Conservation (phyloP, 768 basidiomycete species). For the Russula dissimulans region DNA sequence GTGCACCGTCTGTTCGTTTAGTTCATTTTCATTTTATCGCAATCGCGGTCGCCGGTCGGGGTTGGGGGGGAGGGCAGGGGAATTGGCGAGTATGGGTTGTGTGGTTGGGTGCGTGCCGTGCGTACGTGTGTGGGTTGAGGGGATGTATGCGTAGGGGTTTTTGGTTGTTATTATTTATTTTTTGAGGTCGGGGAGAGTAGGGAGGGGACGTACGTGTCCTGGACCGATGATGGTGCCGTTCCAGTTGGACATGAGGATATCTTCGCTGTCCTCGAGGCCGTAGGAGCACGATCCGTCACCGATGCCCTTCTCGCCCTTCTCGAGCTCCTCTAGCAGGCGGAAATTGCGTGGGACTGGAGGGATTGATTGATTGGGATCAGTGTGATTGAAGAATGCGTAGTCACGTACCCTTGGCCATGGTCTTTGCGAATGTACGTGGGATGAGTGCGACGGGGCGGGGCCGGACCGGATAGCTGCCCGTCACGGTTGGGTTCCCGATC, state of each 20-base stretch:
- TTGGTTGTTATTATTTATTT: neutral
- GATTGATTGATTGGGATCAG: neutral
- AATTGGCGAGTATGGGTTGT: too few species aligned
- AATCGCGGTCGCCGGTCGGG: neutral
- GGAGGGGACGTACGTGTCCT: constrained; percentile 64
- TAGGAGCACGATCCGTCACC: constrained; percentile 98
- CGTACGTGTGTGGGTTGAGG: neutral
- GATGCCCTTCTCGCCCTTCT: constrained; percentile 99
- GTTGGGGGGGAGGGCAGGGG: neutral
- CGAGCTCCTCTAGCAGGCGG: constrained; percentile 93
- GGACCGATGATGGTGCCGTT: constrained; percentile 99
- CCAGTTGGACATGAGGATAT: constrained; percentile 97
- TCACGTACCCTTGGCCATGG: constrained; percentile 1
- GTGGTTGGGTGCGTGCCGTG: neutral
- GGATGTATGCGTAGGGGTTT: neutral
- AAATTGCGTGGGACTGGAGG: constrained; percentile 88
- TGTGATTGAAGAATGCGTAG: neutral
- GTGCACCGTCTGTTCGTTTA: constrained; percentile 70
- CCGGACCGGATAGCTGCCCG: too few species aligned
- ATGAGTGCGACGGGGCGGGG: too few species aligned
- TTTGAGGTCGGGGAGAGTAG: neutral
- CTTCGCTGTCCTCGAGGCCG: constrained; percentile 89
- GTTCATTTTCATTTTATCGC: neutral
- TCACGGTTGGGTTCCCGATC: neutral
- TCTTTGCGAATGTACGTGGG: neutral